phyloP scores from a whole-genome alignment of 2,329 filamentous ascomycete species.

The Penicillium sp. region DNA sequence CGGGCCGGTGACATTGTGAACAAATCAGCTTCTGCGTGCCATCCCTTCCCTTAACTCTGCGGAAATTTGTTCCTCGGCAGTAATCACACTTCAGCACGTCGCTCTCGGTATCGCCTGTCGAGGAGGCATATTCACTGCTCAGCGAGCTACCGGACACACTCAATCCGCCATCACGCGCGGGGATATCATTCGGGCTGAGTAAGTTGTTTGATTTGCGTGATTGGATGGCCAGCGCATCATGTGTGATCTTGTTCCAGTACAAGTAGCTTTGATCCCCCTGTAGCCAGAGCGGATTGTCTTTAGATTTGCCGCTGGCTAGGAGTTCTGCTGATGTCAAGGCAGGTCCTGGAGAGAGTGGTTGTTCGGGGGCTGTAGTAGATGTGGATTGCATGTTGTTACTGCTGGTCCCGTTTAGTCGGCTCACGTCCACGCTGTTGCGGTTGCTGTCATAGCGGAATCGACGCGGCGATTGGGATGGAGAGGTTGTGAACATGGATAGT shows the following conservation, averaged over 20 bases:
- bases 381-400: background rate
- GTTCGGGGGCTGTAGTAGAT: background rate
- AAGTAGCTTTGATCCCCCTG: slow-evolving; percentile 53
- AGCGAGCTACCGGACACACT: slow-evolving; percentile 54
- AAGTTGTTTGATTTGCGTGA: slow-evolving; percentile 23
- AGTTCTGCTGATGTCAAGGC: slow-evolving; percentile 24
- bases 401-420: slow-evolving; percentile 9
- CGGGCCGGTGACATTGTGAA: slow-evolving; percentile 49
- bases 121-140: slow-evolving; percentile 56
- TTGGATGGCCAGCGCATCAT: slow-evolving; percentile 38
- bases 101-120: slow-evolving; percentile 42
- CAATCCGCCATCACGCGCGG: slow-evolving; percentile 33
- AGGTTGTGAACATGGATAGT: slow-evolving; percentile 26
- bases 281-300: slow-evolving; percentile 49
- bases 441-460: slow-evolving; percentile 25
- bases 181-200: slow-evolving; percentile 21
- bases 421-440: slow-evolving; percentile 17
- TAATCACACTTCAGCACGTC: slow-evolving; percentile 57
- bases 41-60: slow-evolving; percentile 56
- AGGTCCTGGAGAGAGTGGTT: background rate
- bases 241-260: slow-evolving; percentile 52
- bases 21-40: slow-evolving; percentile 61
- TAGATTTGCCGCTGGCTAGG: slow-evolving; percentile 25
- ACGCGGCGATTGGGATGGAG: slow-evolving; percentile 29
- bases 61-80: slow-evolving; percentile 64